Conservation (phyloP, 768 basidiomycete species). For the Sarcomyxa edulis region DNA sequence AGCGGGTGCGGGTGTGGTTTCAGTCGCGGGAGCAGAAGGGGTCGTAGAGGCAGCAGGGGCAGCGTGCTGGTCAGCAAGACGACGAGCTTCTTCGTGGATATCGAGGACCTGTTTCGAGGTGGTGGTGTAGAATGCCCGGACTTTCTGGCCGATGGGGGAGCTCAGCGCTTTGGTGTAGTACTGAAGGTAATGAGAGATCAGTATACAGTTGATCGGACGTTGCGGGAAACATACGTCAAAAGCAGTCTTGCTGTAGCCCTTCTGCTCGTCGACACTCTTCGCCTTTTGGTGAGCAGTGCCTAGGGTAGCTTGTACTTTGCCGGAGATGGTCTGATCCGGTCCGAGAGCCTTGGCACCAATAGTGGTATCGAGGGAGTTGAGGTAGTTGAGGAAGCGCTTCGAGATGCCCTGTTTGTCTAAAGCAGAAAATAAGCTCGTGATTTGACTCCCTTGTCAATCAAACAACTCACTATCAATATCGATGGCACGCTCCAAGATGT, state of each 20-base stretch:
- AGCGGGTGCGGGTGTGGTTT: no score
- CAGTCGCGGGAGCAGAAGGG: slow-evolving; percentile 7
- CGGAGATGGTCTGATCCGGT: slow-evolving; percentile 75
- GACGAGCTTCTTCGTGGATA: slow-evolving; percentile 88
- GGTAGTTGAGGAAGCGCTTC: slow-evolving; percentile 73
- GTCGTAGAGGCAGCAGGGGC: slow-evolving; percentile 13
- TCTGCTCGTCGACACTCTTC: slow-evolving; percentile 75
- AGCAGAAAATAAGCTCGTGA: neutral
- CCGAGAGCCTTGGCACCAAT: slow-evolving; percentile 72
- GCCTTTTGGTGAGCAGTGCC: slow-evolving; percentile 64
- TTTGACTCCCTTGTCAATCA: no score
- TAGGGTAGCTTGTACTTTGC: slow-evolving; percentile 62
- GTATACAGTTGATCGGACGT: neutral
- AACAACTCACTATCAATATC: slow-evolving; percentile 62
- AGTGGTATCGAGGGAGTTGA: slow-evolving; percentile 64
- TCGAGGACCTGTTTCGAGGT: slow-evolving; percentile 87
- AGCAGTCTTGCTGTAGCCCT: slow-evolving; percentile 67
- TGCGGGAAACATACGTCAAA: slow-evolving; percentile 44
- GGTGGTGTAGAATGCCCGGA: slow-evolving; percentile 77
- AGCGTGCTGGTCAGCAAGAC: slow-evolving; percentile 68
- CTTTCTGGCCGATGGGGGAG: slow-evolving; percentile 75
- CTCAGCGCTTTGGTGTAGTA: slow-evolving; percentile 74
- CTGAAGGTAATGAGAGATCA: slow-evolving; percentile 27
- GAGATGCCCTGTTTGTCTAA: slow-evolving; percentile 86
- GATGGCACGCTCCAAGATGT: slow-evolving; percentile 72